These are phyloP conservation scores for Rubia peregrina DNA, from an alignment of 305 asterid genomes.

Conservation along the genomic window DNA sequence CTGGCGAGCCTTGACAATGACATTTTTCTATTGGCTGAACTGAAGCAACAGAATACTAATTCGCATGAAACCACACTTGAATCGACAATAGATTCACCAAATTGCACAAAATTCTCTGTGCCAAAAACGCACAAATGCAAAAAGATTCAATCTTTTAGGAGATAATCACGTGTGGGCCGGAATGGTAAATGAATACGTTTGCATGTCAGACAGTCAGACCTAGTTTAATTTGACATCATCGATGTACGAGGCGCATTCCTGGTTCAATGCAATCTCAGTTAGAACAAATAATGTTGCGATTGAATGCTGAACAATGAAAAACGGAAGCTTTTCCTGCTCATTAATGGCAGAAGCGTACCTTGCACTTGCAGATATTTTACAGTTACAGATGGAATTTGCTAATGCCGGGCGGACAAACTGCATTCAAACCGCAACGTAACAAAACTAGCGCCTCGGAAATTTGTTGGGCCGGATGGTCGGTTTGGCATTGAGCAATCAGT, in stretches of 20 bases:
- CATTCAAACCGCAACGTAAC: too few species aligned
- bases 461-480: not conserved
- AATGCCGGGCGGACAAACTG: not conserved
- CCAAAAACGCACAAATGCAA: not conserved
- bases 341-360: not conserved
- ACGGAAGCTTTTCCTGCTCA: not conserved
- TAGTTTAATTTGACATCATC: not conserved
- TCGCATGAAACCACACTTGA: constrained; percentile 30
- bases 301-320: not conserved
- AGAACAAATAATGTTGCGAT: not conserved
- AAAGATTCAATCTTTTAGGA: not conserved
- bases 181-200: not conserved
- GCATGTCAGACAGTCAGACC: not conserved
- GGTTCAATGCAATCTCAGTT: not conserved
- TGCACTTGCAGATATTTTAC: not conserved
- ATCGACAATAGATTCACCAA: constrained; percentile 13
- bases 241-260: not conserved
- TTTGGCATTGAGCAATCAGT: too few species aligned
- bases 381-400: not conserved
- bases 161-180: not conserved
- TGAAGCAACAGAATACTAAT: not conserved
- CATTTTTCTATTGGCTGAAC: constrained; percentile 24
- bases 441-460: not conserved
- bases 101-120: not conserved
- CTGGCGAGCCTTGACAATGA: constrained; percentile 44